Conservation (phyloP, 2,329 filamentous ascomycete species). For the Colletotrichum sidae region DNA sequence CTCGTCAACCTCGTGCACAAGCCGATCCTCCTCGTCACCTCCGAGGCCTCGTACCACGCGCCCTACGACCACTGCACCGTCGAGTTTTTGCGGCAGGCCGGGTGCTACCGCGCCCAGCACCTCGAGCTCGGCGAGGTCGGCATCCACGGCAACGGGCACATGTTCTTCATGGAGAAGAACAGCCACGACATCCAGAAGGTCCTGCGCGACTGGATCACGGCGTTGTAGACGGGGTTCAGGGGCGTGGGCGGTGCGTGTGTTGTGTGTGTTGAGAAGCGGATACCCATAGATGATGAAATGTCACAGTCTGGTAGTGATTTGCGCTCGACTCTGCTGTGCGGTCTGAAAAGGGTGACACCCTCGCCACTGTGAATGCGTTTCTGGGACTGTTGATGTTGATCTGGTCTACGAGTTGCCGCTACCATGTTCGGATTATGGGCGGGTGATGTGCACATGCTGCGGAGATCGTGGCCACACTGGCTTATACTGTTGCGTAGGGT, state of each 20-base stretch:
- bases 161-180: constrained; percentile 63
- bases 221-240: constrained; percentile 13
- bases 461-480: too few species aligned
- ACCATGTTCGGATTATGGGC: too few species aligned
- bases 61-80: constrained; percentile 58
- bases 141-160: constrained; percentile 59
- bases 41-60: constrained; percentile 57
- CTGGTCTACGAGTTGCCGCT: too few species aligned
- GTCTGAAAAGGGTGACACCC: too few species aligned
- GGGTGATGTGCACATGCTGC: too few species aligned
- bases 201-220: constrained; percentile 41
- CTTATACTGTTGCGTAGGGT: too few species aligned
- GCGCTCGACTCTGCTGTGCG: too few species aligned
- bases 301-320: too few species aligned
- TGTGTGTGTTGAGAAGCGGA: background rate
- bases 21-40: constrained; percentile 54
- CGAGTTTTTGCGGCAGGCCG: constrained; percentile 56
- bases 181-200: constrained; percentile 50
- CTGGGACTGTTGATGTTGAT: too few species aligned
- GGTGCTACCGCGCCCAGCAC: constrained; percentile 47
- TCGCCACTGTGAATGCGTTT: too few species aligned
- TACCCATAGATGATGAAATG: too few species aligned
- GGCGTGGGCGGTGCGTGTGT: background rate
- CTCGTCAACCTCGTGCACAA: constrained; percentile 50
- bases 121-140: constrained; percentile 51